Conservation (phyloP, 345 rosid genomes). For the Citrus glauca region DNA sequence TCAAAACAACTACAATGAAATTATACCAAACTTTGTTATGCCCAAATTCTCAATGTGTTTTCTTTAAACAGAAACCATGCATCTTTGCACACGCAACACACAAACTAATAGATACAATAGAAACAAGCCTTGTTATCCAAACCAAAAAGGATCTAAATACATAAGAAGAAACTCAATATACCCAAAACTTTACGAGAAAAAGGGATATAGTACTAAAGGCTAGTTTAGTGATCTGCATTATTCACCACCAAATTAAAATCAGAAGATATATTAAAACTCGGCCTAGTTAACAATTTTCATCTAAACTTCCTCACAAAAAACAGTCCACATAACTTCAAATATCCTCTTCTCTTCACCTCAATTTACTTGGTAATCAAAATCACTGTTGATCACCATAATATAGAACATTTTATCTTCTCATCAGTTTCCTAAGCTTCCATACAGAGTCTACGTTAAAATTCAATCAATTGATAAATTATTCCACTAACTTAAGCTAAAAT, state of each 20-base stretch:
- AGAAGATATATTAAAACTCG: not conserved
- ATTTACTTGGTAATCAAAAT: not conserved
- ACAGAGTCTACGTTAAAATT: not conserved
- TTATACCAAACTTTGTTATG: not conserved
- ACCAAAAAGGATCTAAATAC: not conserved
- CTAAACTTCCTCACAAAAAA: not conserved
- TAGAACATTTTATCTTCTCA: not conserved
- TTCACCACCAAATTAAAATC: not conserved
- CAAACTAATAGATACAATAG: not conserved
- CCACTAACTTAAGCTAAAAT: not conserved
- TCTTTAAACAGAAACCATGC: not conserved
- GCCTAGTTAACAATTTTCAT: not conserved
- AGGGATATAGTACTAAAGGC: not conserved
- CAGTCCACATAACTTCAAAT: not conserved
- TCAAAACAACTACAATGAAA: not conserved
- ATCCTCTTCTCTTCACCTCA: not conserved
- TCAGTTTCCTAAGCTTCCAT: not conserved
- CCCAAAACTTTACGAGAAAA: not conserved
- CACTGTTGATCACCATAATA: not conserved
- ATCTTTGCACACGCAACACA: not conserved
- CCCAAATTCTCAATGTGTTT: not conserved
- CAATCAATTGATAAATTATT: not conserved
- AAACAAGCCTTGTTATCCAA: not conserved
- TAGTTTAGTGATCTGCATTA: not conserved
- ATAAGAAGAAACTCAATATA: not conserved